Percentiles rank a stretch among this genome's conserved stretches.
Conservation (phyloP, 306 rosid species). For the Neltuma alba region DNA sequence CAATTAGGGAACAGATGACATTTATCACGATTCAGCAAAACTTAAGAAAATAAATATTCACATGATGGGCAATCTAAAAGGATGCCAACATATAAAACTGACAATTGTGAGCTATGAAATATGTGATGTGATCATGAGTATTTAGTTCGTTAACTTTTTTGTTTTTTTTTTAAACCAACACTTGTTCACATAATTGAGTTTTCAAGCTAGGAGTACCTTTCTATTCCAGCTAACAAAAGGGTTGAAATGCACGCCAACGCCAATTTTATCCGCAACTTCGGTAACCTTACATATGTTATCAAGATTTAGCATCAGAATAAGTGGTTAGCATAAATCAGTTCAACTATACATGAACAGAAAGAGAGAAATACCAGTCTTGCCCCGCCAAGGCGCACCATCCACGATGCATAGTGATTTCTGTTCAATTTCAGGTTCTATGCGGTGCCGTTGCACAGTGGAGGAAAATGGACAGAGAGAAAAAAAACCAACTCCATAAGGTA, state of each 20-base stretch:
- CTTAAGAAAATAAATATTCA: neutral
- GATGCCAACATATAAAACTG: neutral
- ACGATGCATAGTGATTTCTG: constrained; percentile 85
- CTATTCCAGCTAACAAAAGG: constrained; percentile 83
- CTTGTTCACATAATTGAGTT: neutral
- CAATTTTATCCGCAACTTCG: constrained; percentile 72
- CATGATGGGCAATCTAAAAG: neutral
- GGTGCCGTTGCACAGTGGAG: constrained; percentile 25
- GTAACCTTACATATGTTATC: constrained; percentile 62
- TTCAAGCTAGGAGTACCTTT: constrained; percentile 57
- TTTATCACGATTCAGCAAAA: constrained; percentile 14
- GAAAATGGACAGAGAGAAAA: neutral
- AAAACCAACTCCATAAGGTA: neutral
- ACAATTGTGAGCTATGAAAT: constrained; percentile 19
- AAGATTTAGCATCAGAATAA: constrained; percentile 31
- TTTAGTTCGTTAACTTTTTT: constrained; percentile 11
- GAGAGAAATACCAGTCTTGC: constrained; percentile 68
- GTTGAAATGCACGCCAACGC: constrained; percentile 95
- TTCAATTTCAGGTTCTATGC: constrained; percentile 78
- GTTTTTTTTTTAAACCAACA: neutral
- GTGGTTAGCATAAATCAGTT: constrained; percentile 6
- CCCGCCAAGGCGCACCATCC: constrained; percentile 83
- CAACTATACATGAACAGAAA: constrained; percentile 4
- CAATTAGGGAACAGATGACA: constrained; percentile 19
- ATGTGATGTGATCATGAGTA: constrained; percentile 24